Evolutionary conservation across 306 rosid genomes (phyloP), one percentile per base, ranked within the genome.

Genomic region (Luffa acutangula): DNA sequence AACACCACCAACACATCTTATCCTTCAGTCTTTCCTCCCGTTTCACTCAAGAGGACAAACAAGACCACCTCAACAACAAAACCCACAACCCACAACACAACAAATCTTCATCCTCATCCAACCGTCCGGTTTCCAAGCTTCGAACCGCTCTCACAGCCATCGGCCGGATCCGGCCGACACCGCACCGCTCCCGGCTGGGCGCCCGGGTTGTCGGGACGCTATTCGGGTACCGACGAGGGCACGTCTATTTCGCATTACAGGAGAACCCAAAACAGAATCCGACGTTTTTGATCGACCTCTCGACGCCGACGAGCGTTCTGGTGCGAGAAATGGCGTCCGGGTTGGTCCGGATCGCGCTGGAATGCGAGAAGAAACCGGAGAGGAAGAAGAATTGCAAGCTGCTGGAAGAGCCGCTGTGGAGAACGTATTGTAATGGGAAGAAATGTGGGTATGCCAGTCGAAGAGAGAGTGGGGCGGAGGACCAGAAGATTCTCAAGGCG

Each of bases 391-490:
- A 62, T 10, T 20, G 18, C 78, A 85, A 74, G 70, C 46, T 92
- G 59, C 33, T 92, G 14, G 92, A 88, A 60, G 97, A 94, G 79
- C 83, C 88, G 0, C 39, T 51, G 1, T 94, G 97, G 98, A 85
- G 97, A 83, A 87, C 86, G 1, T 92, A 91, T 72, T 94, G 98
- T 46, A 94, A 94, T 54, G 97, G 97, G 0, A 89, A 90, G 84
- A 94, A 90, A 83, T 89, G 91, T 18, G 98, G 97, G 78, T 87
- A 83, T 57, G 97, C 91, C 4, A 83, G 78, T 66, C 80, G 80
- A 42, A 75, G 80, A 0, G 95, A 89, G 11, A 87, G 92, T 65
- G 89, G 97, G 20, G n/a, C 82, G 0, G 93, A 91, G 77, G 97
- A 95, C 64, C 89, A 91, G 93, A 89, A 86, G 83, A 88, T 95